These are phyloP conservation scores for Phaseolus lunatus DNA, from an alignment of 306 rosid genomes.

Conservation along the genomic window DNA sequence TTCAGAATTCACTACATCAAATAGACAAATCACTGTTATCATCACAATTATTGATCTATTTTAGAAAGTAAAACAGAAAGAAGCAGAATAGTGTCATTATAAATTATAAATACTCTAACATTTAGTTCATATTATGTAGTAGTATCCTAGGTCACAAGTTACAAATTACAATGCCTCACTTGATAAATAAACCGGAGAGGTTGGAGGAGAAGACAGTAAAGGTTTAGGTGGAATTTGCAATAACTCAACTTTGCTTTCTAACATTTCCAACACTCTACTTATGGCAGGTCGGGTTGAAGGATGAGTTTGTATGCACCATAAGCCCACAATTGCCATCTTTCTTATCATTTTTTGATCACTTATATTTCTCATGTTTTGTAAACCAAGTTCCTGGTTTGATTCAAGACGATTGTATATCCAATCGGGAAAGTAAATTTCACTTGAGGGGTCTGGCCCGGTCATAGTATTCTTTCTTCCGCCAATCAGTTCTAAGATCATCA, in stretches of 20 bases:
- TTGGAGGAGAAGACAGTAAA: slow-evolving; percentile 31
- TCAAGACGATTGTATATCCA: slow-evolving; percentile 49
- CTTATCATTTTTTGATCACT: slow-evolving; percentile 35
- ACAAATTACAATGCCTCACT: neutral
- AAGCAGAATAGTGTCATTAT: neutral
- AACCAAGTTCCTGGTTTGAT: slow-evolving; percentile 37
- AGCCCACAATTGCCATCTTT: slow-evolving; percentile 53
- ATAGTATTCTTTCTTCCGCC: slow-evolving; percentile 40
- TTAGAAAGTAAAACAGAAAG: neutral
- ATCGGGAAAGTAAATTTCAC: slow-evolving; percentile 51
- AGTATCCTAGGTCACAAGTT: neutral
- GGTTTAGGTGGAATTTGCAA: slow-evolving; percentile 45
- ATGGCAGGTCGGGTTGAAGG: slow-evolving; percentile 47
- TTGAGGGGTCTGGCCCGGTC: slow-evolving; percentile 19
- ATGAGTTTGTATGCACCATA: slow-evolving; percentile 47
- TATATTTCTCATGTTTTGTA: slow-evolving; percentile 21
- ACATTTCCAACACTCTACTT: slow-evolving; percentile 49
- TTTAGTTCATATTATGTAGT: neutral
- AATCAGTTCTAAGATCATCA: slow-evolving; percentile 51
- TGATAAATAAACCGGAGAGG: neutral
- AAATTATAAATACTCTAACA: neutral
- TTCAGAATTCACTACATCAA: no score
- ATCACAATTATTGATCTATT: neutral
- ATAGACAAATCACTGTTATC: neutral
- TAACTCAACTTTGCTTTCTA: slow-evolving; percentile 33